A percentile compares a stretch with the other conserved stretches of the same genome.
These are phyloP conservation scores for Coprinopsis cinerea DNA, from an alignment of 768 basidiomycete species.

Conservation along the genomic window DNA sequence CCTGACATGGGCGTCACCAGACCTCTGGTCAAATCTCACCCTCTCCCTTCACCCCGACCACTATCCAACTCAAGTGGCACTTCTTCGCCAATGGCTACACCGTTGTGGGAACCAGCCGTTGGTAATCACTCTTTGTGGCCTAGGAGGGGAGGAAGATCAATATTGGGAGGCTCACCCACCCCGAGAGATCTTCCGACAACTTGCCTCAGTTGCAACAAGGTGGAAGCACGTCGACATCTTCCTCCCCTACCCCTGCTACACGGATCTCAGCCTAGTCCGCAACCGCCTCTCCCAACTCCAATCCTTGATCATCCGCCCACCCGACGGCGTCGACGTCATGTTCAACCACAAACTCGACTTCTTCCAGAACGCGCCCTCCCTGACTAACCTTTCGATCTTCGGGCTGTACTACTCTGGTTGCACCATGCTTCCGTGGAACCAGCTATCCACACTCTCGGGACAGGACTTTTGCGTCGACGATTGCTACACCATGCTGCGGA, in stretches of 20 bases:
- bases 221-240: constrained; percentile 3
- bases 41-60: neutral
- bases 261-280: neutral
- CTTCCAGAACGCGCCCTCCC: neutral
- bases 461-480: neutral
- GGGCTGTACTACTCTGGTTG: neutral
- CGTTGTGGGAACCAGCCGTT: neutral
- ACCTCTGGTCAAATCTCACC: neutral
- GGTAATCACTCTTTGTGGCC: neutral
- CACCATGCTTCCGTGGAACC: neutral
- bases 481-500: neutral
- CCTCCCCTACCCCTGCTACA: constrained; percentile 3
- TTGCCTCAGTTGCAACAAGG: neutral
- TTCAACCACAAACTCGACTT: neutral
- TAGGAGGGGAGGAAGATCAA: neutral
- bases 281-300: neutral
- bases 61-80: neutral
- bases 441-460: neutral
- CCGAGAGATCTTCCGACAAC: neutral
- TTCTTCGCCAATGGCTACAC: neutral
- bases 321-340: neutral
- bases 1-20: neutral
- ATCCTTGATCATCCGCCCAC: neutral
- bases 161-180: constrained; percentile 7
- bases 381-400: neutral